Evolutionary conservation across 345 rosid genomes (phyloP), one percentile per base, ranked within the genome.

Genomic region (Camelina hispida): DNA sequence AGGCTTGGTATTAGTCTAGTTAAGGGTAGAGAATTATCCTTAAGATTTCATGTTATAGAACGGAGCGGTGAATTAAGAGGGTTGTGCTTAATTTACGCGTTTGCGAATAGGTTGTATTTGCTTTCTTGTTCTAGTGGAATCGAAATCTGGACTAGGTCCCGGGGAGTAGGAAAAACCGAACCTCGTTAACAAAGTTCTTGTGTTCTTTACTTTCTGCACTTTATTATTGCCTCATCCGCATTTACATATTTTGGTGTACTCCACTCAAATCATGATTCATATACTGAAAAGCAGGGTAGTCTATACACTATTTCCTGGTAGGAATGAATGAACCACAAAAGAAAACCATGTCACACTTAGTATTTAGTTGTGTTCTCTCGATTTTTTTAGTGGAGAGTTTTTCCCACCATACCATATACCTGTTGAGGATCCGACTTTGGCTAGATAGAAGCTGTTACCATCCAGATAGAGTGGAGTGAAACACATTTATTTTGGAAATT

Each of bases 401-500:
- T 43, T 42, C 16, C 2, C 7, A 25, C 28, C 43, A 55, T 44
- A 44, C 30, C 9, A 15, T 37, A 48, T 37, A 11, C 58, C 1
- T 16, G 9, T 38, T 50, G 28, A 51, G 61, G 62, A 20, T 61
- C n/a, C 9, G 42, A 50, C 25, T 25, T 55, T 55, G 53, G 18
- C 20, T 72, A 6, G 30, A 20, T 48, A 34, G 9, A 46, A 58
- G 46, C 8, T 32, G 34, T 62, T 10, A 62, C 7, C 40, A 57
- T 28, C 2, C 18, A 25, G 65, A 40, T 6, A 50, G 23, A 30
- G 30, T 25, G 22, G 47, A 51, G 28, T 62, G 38, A 16, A 51
- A 50, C 52, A 42, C 48, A 52, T 30, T 15, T 61, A 42, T 18
- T 51, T 18, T 68, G 48, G 69, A 69, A 62, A 53, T 52, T 62